These are phyloP conservation scores for Ascochyta pisi DNA, from an alignment of 2,329 filamentous ascomycete genomes.

Conservation along the genomic window DNA sequence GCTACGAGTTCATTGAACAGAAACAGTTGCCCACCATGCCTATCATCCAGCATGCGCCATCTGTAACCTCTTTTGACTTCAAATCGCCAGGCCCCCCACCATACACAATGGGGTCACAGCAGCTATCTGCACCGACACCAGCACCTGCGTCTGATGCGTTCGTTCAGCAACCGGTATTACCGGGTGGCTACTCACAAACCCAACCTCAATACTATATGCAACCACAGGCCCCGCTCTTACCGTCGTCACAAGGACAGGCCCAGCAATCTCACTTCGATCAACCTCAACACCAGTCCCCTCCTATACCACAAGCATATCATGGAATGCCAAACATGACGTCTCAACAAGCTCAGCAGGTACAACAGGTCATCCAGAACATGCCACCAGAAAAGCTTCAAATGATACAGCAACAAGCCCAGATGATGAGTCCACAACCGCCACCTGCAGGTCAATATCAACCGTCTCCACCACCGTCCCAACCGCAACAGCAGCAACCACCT, in stretches of 20 bases:
- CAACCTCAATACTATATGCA: constrained; percentile 12
- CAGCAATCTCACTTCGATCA: constrained; percentile 24
- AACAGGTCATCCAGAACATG: constrained; percentile 39
- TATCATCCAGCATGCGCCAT: constrained; percentile 22
- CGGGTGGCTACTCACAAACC: constrained; percentile 24
- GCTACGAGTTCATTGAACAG: not conserved
- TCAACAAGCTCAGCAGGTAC: constrained; percentile 40
- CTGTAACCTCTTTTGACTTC: constrained; percentile 22
- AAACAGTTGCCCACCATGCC: constrained; percentile 9
- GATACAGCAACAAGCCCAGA: constrained; percentile 38
- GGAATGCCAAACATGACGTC: constrained; percentile 33
- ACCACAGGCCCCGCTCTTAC: constrained; percentile 15
- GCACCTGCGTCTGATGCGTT: constrained; percentile 22
- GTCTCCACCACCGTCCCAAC: constrained; percentile 6
- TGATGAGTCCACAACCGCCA: constrained; percentile 19
- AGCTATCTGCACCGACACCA: constrained; percentile 28
- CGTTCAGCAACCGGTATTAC: constrained; percentile 18
- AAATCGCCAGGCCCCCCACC: constrained; percentile 31
- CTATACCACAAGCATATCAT: constrained; percentile 27
- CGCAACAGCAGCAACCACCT: constrained; percentile 28
- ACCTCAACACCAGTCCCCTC: constrained; percentile 18
- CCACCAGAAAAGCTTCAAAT: constrained; percentile 42
- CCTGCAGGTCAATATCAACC: constrained; percentile 7
- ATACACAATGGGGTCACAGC: constrained; percentile 26
- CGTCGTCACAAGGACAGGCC: constrained; percentile 17